Evolutionary conservation across 2,329 filamentous ascomycete genomes (phyloP).

Genomic region (Fusarium oxysporum): DNA sequence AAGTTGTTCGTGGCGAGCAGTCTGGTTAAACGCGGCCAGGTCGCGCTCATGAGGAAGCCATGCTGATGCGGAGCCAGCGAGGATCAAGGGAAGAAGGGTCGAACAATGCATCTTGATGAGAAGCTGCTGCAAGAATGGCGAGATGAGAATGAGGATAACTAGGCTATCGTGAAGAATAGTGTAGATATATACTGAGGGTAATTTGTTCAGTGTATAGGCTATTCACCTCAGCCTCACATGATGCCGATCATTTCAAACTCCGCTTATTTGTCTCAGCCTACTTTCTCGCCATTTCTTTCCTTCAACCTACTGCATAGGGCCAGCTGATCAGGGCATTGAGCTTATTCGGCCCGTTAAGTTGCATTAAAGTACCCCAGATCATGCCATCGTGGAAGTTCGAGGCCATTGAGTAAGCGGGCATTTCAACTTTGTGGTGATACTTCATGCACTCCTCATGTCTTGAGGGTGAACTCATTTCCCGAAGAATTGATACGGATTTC

Average conservation of each 20-base stretch:
- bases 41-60: slow-evolving; percentile 33
- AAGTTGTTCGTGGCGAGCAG: slow-evolving; percentile 28
- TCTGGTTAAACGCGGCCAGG: slow-evolving; percentile 32
- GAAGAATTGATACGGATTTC: background rate
- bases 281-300: background rate
- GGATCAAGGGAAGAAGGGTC: background rate
- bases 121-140: accelerated
- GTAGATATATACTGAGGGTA: background rate
- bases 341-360: background rate
- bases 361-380: background rate
- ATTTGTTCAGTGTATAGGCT: background rate
- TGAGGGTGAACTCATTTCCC: background rate
- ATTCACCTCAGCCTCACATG: background rate
- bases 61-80: slow-evolving; percentile 11
- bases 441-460: background rate
- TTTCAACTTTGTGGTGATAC: background rate
- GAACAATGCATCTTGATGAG: background rate
- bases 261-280: background rate
- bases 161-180: background rate
- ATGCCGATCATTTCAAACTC: background rate
- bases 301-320: no score
- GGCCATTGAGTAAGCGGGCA: background rate
- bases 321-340: background rate
- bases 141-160: accelerated
- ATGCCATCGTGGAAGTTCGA: background rate